Conservation (phyloP, 2,329 filamentous ascomycete genomes). For the Diplodia sapinea region DNA sequence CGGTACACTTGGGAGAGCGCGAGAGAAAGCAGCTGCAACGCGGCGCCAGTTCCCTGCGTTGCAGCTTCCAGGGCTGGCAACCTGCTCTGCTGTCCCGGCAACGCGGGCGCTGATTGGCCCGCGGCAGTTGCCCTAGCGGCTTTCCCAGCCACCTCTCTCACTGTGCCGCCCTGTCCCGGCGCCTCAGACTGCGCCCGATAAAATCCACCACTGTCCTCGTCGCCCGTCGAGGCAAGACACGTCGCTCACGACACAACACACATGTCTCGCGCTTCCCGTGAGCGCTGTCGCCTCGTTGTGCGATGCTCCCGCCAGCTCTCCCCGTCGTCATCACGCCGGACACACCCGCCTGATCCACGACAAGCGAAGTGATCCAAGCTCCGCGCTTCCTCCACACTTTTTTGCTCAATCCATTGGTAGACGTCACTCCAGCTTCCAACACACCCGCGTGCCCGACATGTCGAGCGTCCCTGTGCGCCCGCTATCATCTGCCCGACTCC, state of each 20-base stretch:
- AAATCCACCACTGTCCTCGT: background rate
- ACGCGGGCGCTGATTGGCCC: background rate
- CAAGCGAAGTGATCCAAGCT: conserved; percentile 27
- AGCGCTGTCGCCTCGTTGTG: background rate
- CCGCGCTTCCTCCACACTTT: conserved; percentile 6
- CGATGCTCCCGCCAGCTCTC: background rate
- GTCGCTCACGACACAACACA: conserved; percentile 4
- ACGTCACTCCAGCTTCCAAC: conserved; percentile 19
- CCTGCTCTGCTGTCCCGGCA: conserved; percentile 24
- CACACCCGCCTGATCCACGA: conserved; percentile 23
- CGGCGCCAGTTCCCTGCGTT: conserved; percentile 22
- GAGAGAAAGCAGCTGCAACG: conserved; percentile 19
- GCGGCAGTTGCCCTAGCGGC: background rate
- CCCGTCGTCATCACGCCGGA: background rate
- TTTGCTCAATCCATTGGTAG: conserved; percentile 21
- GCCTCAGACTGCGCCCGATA: conserved; percentile 6
- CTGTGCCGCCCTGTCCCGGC: background rate
- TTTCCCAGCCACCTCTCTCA: conserved; percentile 2
- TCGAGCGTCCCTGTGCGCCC: conserved; percentile 8
- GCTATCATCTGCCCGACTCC: background rate
- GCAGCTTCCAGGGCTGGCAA: conserved; percentile 26
- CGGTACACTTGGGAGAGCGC: conserved; percentile 22
- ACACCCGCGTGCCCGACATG: background rate
- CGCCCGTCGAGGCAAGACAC: conserved; percentile 18
- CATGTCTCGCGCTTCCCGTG: conserved; percentile 2